These are phyloP conservation scores for Pestalotiopsis sp. DNA, from an alignment of 2,329 filamentous ascomycete species.

Conservation along the genomic window DNA sequence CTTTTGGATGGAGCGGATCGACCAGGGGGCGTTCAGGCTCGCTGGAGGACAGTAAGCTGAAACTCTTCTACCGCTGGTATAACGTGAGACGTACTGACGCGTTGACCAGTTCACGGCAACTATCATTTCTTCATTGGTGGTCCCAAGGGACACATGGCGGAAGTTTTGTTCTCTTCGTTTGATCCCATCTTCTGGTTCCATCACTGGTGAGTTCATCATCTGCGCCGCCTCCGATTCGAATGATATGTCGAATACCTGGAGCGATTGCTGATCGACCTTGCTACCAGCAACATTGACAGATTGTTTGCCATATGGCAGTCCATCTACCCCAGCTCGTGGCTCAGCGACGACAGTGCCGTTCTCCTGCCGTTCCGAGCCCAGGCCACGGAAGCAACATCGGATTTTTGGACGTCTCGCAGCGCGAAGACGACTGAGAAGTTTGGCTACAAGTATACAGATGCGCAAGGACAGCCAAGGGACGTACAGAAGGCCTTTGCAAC, in stretches of 20 bases:
- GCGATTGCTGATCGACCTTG: background rate
- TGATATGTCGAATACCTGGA: background rate
- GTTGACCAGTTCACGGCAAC: slow-evolving; percentile 18
- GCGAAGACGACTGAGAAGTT: background rate
- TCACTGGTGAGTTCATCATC: background rate
- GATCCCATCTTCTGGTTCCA: slow-evolving; percentile 28
- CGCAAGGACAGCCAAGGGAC: background rate
- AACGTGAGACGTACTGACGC: background rate
- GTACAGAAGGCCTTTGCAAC: background rate
- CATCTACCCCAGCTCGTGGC: slow-evolving; percentile 18
- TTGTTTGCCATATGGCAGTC: slow-evolving; percentile 28
- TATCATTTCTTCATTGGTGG: slow-evolving; percentile 19
- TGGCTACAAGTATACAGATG: background rate
- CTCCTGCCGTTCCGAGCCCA: background rate
- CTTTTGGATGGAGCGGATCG: background rate
- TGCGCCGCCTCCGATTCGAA: background rate
- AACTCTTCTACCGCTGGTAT: background rate
- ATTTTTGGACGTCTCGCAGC: background rate
- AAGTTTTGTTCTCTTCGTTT: slow-evolving; percentile 24
- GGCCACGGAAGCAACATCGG: background rate
- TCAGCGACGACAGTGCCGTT: background rate
- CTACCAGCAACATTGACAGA: slow-evolving; percentile 21
- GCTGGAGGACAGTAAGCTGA: background rate
- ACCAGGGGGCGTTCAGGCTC: background rate
- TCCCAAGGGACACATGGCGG: slow-evolving; percentile 23